phyloP scores from a whole-genome alignment of 2,329 filamentous ascomycete genomes.

The Cryphonectria parasitica region DNA sequence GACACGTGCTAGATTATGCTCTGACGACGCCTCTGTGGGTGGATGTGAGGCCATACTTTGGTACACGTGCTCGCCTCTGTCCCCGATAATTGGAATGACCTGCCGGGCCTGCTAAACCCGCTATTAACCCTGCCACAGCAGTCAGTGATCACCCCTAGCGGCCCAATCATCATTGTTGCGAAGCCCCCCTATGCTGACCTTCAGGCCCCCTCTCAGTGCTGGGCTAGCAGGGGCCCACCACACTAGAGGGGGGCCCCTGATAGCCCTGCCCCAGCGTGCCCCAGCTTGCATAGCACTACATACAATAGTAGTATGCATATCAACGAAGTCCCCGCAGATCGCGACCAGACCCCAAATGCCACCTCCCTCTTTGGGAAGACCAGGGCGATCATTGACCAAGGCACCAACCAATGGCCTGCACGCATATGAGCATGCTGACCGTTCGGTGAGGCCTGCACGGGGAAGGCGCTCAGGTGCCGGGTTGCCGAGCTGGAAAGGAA shows the following conservation, averaged over 20 bases:
- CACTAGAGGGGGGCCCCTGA: neutral
- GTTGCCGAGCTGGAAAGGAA: slow-evolving; percentile 1
- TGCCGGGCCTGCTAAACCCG: neutral
- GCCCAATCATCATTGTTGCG: slow-evolving; percentile 10
- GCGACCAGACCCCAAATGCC: neutral
- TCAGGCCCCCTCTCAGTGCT: neutral
- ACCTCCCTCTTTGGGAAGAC: slow-evolving; percentile 20
- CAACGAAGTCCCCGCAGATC: slow-evolving; percentile 15
- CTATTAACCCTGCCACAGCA: neutral
- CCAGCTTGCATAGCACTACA: neutral
- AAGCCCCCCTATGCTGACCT: slow-evolving; percentile 17
- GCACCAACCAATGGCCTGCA: slow-evolving; percentile 7
- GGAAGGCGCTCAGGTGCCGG: slow-evolving; percentile 1
- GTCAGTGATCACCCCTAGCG: neutral
- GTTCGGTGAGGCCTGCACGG: slow-evolving; percentile 5
- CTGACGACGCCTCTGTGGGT: neutral
- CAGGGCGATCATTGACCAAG: slow-evolving; percentile 4
- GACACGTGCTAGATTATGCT: too few species aligned
- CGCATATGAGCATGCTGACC: slow-evolving; percentile 7
- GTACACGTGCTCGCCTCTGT: slow-evolving; percentile 12
- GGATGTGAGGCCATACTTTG: neutral
- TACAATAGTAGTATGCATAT: neutral
- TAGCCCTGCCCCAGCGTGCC: neutral
- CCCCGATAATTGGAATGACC: neutral
- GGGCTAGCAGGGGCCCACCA: neutral